Evolutionary conservation across 2,329 filamentous ascomycete genomes (phyloP), one percentile per base, ranked within the genome.

Genomic region (Fusarium solani-melongenae): DNA sequence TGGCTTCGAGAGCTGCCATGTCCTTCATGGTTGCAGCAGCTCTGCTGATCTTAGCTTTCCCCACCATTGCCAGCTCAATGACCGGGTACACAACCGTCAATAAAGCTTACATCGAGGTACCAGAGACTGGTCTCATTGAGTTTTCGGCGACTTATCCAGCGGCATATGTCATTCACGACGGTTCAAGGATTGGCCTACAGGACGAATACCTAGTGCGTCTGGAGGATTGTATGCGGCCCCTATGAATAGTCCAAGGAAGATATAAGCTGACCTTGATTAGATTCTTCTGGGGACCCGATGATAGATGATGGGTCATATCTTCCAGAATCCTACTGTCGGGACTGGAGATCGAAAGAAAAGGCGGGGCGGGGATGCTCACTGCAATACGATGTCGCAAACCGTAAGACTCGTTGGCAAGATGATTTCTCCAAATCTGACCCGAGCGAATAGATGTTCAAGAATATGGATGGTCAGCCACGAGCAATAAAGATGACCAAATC

Each of bases 41-140:
- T 2, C 20, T n/a, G 0, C 17, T 73, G 2, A 61, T 73, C 3
- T 27, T 73, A 1, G 39, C 15, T 6, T 66, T 68, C 2, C 71
- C 71, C 0, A 73, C 71, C 0, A 36, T 69, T 4, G 53, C 53
- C 8, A n/a, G 60, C 5, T 73, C 71, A 0, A 73, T 73, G 71
- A 71, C 70, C 0, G 70, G 70, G 39, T 73, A 73, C 14, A 65
- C 46, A 1, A 34, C 67, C 0, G 66, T 41, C 0, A 64, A 60
- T 4, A 31, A 49, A 8, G 29, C 67, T 2, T 73, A 71, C 8
- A 14, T 71, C 6, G 61, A 12, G 0, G 6, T 29, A 0, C 15
- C 11, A 1, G 11, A 6, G 3, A 57, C 27, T 1, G 55, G 14
- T 1, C 36, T 73, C 0, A 3, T 56, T 0, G 20, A 14, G 0